A percentile compares a stretch with the other conserved stretches of the same genome.
Conservation (phyloP, 805 yeast species). For the Wickerhamomyces bovis region DNA sequence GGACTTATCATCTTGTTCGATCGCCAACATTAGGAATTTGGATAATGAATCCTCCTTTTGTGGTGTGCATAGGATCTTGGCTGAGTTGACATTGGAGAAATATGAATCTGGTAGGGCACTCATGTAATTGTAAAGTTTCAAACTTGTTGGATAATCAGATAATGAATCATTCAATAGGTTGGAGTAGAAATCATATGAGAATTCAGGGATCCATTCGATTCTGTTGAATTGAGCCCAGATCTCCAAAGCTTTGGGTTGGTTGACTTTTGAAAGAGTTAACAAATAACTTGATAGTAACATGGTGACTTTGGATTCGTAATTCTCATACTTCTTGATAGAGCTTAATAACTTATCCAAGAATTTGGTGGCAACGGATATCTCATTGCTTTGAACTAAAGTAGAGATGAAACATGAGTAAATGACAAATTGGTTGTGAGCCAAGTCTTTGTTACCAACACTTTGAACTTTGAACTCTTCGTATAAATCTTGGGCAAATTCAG, state of each 20-base stretch:
- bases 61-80: slow-evolving; percentile 15
- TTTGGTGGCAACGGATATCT: slow-evolving; percentile 44
- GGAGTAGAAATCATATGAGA: slow-evolving; percentile 32
- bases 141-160: slow-evolving; percentile 26
- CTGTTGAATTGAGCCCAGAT: slow-evolving; percentile 32
- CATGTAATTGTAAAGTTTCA: slow-evolving; percentile 32
- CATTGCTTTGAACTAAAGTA: slow-evolving; percentile 45
- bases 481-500: slow-evolving; percentile 30
- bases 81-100: not conserved
- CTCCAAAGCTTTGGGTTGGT: slow-evolving; percentile 28
- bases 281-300: slow-evolving; percentile 40
- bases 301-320: slow-evolving; percentile 30
- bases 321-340: slow-evolving; percentile 34
- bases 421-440: slow-evolving; percentile 35
- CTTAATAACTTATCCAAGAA: slow-evolving; percentile 50
- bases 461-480: slow-evolving; percentile 33
- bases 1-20: slow-evolving; percentile 20
- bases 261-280: slow-evolving; percentile 29
- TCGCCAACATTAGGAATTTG: slow-evolving; percentile 12
- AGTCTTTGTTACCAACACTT: slow-evolving; percentile 6
- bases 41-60: slow-evolving; percentile 13
- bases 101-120: slow-evolving; percentile 27
- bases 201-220: slow-evolving; percentile 35
- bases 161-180: slow-evolving; percentile 29
- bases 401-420: slow-evolving; percentile 49